A percentile compares a stretch with the other conserved stretches of the same genome.
phyloP scores from a whole-genome alignment of 1,284 basidiomycete species.

The Chalciporus sp. region DNA sequence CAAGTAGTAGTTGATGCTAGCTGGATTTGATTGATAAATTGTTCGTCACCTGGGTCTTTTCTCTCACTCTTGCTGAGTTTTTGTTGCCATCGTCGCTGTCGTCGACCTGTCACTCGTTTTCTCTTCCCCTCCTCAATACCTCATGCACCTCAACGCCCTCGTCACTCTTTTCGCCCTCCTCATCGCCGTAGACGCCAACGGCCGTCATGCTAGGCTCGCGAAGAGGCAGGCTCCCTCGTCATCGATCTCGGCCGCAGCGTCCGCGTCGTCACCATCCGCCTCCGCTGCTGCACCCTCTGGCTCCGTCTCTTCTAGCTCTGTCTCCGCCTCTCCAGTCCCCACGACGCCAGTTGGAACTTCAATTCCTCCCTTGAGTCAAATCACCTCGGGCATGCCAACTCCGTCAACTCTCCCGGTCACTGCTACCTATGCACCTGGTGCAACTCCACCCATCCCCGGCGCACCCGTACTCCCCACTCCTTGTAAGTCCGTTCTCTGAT shows the following conservation, averaged over 20 bases:
- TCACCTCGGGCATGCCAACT: constrained; percentile 70
- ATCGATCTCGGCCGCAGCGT: constrained; percentile 12
- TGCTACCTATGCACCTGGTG: constrained; percentile 59
- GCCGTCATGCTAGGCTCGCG: constrained; percentile 28
- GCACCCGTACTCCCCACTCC: constrained; percentile 65
- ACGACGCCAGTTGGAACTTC: constrained; percentile 34
- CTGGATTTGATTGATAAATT: too few relatives aligned
- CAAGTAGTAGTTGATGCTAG: not conserved
- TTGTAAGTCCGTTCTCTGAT: constrained; percentile 45
- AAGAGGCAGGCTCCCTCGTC: constrained; percentile 28
- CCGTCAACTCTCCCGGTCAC: constrained; percentile 52
- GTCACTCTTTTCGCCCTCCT: constrained; percentile 47
- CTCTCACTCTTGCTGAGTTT: too few relatives aligned
- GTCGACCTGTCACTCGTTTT: not conserved
- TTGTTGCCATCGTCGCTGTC: not conserved
- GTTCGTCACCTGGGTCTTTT: too few relatives aligned
- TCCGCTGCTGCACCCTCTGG: constrained; percentile 6
- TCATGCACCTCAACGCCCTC: constrained; percentile 48
- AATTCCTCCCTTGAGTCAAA: constrained; percentile 58
- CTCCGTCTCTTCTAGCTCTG: constrained; percentile 18
- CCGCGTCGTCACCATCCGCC: not conserved
- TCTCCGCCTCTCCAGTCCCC: constrained; percentile 23
- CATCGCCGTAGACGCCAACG: constrained; percentile 38
- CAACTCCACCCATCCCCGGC: constrained; percentile 59
- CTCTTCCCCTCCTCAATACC: constrained; percentile 2